Evolutionary conservation across 306 rosid genomes (phyloP).

Genomic region (Vigna unguiculata): DNA sequence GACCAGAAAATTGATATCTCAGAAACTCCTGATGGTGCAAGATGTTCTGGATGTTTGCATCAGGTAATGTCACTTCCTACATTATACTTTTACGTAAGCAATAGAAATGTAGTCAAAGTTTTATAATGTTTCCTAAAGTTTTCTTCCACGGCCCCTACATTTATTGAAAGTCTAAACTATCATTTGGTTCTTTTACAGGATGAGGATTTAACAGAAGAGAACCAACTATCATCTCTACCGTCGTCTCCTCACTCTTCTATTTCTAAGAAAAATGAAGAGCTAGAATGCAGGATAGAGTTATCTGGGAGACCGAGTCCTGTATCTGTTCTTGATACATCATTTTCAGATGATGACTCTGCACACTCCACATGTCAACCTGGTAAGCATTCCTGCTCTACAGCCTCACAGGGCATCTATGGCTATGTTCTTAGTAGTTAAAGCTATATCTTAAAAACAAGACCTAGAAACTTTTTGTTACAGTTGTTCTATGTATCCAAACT

Average conservation of each 20-base stretch:
- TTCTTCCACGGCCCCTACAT: slow-evolving; percentile 5
- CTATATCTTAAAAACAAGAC: not conserved
- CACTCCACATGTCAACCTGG: slow-evolving; percentile 58
- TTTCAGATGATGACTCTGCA: slow-evolving; percentile 70
- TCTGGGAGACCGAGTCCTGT: slow-evolving; percentile 90
- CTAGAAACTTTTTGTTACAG: slow-evolving; percentile 1
- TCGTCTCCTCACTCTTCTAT: slow-evolving; percentile 58
- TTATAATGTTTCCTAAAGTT: slow-evolving; percentile 1
- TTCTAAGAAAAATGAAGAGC: slow-evolving; percentile 53
- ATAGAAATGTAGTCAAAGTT: slow-evolving; percentile 9
- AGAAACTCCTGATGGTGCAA: slow-evolving; percentile 48
- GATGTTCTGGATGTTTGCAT: slow-evolving; percentile 49
- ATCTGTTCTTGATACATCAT: slow-evolving; percentile 81
- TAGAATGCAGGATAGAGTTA: slow-evolving; percentile 52
- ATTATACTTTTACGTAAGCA: slow-evolving; percentile 19
- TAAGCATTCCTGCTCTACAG: slow-evolving; percentile 43
- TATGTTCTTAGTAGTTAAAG: slow-evolving; percentile 16
- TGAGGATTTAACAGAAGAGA: slow-evolving; percentile 68
- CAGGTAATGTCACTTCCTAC: slow-evolving; percentile 57
- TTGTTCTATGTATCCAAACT: slow-evolving; percentile 1
- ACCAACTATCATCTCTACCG: slow-evolving; percentile 54
- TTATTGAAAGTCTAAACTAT: slow-evolving; percentile 36
- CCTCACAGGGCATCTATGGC: not conserved
- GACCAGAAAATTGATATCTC: slow-evolving; percentile 51
- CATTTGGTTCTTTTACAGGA: slow-evolving; percentile 56